A percentile compares a stretch with the other conserved stretches of the same genome.
phyloP scores from a whole-genome alignment of 768 basidiomycete genomes.

The Tricholoma terreum region DNA sequence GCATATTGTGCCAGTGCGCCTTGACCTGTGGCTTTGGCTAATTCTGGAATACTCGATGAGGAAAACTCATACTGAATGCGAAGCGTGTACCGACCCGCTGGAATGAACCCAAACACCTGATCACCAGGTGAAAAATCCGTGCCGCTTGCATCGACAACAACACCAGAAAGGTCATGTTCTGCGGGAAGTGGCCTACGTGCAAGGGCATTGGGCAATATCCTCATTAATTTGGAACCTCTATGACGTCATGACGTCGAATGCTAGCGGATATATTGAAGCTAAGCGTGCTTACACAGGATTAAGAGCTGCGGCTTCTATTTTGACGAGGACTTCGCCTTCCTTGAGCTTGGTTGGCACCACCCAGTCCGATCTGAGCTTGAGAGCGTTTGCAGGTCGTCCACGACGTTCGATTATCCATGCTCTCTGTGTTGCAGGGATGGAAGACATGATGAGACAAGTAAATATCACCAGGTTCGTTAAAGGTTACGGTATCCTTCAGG shows the following conservation, averaged over 20 bases:
- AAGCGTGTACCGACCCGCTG: conserved; percentile 27
- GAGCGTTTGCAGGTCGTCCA: conserved; percentile 31
- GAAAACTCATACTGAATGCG: not conserved
- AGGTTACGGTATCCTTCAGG: too few species aligned
- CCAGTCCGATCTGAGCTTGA: conserved; percentile 33
- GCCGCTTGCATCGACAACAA: conserved; percentile 53
- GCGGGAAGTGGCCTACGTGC: conserved; percentile 47
- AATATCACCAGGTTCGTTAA: not conserved
- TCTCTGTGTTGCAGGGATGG: conserved; percentile 31
- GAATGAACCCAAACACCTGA: conserved; percentile 57
- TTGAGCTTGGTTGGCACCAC: conserved; percentile 34
- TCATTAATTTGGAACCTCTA: conserved; percentile 63
- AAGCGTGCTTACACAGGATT: conserved; percentile 59
- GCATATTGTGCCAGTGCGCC: conserved; percentile 62
- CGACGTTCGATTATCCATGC: conserved; percentile 36
- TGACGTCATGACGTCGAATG: not conserved
- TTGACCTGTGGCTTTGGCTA: conserved; percentile 36
- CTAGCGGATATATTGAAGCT: not conserved
- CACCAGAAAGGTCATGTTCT: conserved; percentile 64
- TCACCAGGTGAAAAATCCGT: conserved; percentile 56
- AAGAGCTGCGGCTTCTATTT: conserved; percentile 47
- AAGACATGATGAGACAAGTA: conserved; percentile 7
- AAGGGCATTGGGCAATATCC: conserved; percentile 39
- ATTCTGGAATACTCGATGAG: conserved; percentile 6
- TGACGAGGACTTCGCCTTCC: conserved; percentile 33